Evolutionary conservation across 1,284 basidiomycete genomes (phyloP).

Genomic region (Tilletia indica): DNA sequence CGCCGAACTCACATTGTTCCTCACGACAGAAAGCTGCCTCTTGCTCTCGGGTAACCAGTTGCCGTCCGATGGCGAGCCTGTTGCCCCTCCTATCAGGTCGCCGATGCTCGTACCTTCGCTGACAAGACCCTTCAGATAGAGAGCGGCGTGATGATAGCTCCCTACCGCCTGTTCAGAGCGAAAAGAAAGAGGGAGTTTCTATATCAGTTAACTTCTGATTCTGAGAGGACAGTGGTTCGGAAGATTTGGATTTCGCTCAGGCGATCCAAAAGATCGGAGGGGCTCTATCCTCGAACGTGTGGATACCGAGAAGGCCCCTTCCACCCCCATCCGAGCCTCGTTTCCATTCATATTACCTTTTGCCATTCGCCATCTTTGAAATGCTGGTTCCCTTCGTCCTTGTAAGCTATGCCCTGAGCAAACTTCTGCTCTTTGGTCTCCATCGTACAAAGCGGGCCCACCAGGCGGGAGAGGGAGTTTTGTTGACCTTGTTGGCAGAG

Average conservation of each 20-base stretch:
- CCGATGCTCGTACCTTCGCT: neutral
- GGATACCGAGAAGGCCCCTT: neutral
- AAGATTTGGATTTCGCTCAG: too few species aligned
- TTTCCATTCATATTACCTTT: neutral
- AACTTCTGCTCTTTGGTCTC: constrained; percentile 1
- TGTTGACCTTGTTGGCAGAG: too few species aligned
- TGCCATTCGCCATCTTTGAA: constrained; percentile 5
- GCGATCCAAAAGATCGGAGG: too few species aligned
- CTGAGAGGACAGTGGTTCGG: neutral
- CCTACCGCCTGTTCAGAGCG: neutral
- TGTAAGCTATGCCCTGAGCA: constrained; percentile 3
- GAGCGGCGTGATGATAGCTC: neutral
- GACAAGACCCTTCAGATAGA: neutral
- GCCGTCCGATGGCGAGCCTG: neutral
- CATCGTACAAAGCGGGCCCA: neutral
- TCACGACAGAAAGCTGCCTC: constrained; percentile 1
- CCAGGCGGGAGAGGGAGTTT: too few species aligned
- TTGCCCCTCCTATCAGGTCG: neutral
- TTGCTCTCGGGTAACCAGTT: neutral
- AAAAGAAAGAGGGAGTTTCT: neutral
- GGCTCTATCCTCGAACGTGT: neutral
- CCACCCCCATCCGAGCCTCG: neutral
- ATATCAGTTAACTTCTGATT: neutral
- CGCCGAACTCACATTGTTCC: constrained; percentile 6
- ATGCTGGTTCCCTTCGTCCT: constrained; percentile 11